A percentile compares a stretch with the other conserved stretches of the same genome.
phyloP scores from a whole-genome alignment of 108 stramenopile species.

The Discostella stelligeroides region DNA sequence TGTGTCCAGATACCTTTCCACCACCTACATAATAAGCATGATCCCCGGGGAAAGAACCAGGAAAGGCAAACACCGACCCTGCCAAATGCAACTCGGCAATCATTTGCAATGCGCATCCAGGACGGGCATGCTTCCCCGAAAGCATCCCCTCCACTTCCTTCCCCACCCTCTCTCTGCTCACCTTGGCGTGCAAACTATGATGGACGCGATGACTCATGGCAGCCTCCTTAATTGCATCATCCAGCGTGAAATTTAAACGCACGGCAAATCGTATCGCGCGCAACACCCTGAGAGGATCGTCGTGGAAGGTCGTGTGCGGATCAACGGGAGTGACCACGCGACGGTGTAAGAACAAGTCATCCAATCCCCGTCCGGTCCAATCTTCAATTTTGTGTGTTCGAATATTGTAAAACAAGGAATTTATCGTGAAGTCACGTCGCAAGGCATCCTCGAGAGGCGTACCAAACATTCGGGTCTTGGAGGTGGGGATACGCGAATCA shows the following conservation, averaged over 20 bases:
- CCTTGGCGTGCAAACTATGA: conserved; percentile 77
- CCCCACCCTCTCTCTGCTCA: conserved; percentile 89
- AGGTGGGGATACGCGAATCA: conserved; percentile 88
- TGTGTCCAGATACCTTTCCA: conserved; percentile 49
- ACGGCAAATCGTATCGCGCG: conserved; percentile 91
- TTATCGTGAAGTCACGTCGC: conserved; percentile 95
- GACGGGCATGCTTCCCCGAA: conserved; percentile 70
- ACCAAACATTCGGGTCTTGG: conserved; percentile 65
- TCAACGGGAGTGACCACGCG: conserved; percentile 84
- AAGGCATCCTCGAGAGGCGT: conserved; percentile 91
- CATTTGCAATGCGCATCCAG: conserved; percentile 62
- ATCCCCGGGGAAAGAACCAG: conserved; percentile 57
- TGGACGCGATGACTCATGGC: conserved; percentile 61
- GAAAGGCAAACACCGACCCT: conserved; percentile 70
- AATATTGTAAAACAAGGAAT: conserved; percentile 95
- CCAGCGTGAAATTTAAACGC: conserved; percentile 72
- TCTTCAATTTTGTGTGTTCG: conserved; percentile 83
- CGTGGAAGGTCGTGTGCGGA: conserved; percentile 80
- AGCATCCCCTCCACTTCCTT: conserved; percentile 92
- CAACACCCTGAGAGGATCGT: conserved; percentile 93
- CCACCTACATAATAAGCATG: conserved; percentile 6
- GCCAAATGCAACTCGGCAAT: conserved; percentile 73
- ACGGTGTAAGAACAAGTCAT: conserved; percentile 65
- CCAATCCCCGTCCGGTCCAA: conserved; percentile 83
- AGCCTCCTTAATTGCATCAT: conserved; percentile 63